Evolutionary conservation across 1,284 basidiomycete species (phyloP), one percentile per base, ranked within the genome.

Genomic region (Cystobasidium pallidum): DNA sequence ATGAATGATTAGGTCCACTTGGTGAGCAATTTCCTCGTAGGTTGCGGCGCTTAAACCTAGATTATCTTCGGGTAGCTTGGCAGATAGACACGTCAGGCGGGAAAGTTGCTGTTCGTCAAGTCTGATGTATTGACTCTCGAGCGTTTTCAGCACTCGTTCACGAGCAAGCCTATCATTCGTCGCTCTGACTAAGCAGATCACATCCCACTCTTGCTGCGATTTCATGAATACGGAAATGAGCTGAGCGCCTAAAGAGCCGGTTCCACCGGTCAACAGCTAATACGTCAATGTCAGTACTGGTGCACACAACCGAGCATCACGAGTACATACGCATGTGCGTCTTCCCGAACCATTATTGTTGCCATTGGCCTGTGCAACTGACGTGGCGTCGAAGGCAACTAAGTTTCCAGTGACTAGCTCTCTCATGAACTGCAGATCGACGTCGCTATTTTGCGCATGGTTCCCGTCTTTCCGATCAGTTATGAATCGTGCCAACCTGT

Each of bases 181-280:
- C 2, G 85, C 85, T 51, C 86, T 84, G 7, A 84, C 86, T 2
- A 88, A 81, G 76, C 86, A 87, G 70, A 86, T 82, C 39, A 88
- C 81, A 2, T 79, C 80, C 32, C 77, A 77, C 21, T 86, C 83
- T 1, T 78, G 66, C 2, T 66, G 63, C 0, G 79, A 72, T 1
- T 80, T 79, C 0, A 79, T 74, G 1, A 84, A 78, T 1, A 88
- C 81, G 63, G 84, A 82, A 21, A 88, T 82, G 13, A 88, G 82
- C 70, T 87, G 85, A 0, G 86, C 86, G 2, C 88, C 88, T 6
- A 88, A 83, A 0, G 85, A 86, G 0, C 87, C 87, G 0, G 87
- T 87, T 0, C 84, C 86, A 3, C 87, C 87, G 0, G 87, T 88
- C 32, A 88, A 80, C 2, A 86, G 28, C 66, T 73, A n/a, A 11